Evolutionary conservation across 2,329 filamentous ascomycete genomes (phyloP).

Genomic region (Fusarium sp.): DNA sequence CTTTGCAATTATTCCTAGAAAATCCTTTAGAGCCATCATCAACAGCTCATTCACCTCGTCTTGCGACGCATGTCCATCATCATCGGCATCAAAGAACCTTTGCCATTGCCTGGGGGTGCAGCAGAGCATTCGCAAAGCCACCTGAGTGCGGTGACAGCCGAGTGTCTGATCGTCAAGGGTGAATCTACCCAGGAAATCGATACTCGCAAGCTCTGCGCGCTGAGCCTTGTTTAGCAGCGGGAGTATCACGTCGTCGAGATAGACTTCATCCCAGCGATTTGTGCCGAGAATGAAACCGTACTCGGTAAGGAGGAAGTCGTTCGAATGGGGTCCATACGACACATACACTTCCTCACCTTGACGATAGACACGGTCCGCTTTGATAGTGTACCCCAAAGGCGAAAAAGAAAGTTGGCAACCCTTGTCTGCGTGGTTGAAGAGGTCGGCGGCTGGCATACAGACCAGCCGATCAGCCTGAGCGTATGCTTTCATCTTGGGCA

Average conservation of each 20-base stretch:
- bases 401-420: constrained; percentile 63
- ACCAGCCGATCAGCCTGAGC: constrained; percentile 67
- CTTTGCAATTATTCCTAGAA: constrained; percentile 45
- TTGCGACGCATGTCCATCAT: constrained; percentile 57
- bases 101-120: constrained; percentile 47
- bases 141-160: constrained; percentile 61
- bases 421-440: constrained; percentile 66
- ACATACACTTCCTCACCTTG: constrained; percentile 71
- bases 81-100: constrained; percentile 53
- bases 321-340: constrained; percentile 73
- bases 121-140: constrained; percentile 55
- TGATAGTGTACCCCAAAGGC: constrained; percentile 61
- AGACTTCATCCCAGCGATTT: constrained; percentile 60
- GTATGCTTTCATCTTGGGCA: constrained; percentile 54
- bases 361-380: constrained; percentile 58
- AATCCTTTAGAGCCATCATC: constrained; percentile 50
- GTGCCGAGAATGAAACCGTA: constrained; percentile 63
- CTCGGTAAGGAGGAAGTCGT: constrained; percentile 76
- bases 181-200: constrained; percentile 60
- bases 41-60: constrained; percentile 50
- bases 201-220: constrained; percentile 53
- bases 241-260: constrained; percentile 58
- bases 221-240: constrained; percentile 50
- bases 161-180: constrained; percentile 51
- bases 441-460: constrained; percentile 75